phyloP scores from a whole-genome alignment of 2,329 filamentous ascomycete genomes.

The Alternaria sp. region DNA sequence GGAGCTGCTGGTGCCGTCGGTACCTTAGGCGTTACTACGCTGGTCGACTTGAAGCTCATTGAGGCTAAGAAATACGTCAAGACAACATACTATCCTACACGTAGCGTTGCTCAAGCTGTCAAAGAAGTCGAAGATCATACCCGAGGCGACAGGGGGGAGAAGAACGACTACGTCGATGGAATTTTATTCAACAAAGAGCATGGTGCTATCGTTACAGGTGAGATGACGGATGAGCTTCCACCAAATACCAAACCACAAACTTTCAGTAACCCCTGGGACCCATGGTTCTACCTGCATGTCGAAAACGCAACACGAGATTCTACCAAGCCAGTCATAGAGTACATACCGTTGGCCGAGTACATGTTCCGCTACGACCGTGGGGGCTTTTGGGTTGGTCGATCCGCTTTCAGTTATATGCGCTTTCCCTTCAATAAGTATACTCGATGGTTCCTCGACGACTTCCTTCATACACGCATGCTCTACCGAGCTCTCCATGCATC shows the following conservation, averaged over 20 bases:
- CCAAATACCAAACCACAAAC: conserved; percentile 39
- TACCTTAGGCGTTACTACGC: conserved; percentile 71
- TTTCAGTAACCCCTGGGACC: conserved; percentile 57
- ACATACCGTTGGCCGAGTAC: conserved; percentile 70
- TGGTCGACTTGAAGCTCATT: conserved; percentile 59
- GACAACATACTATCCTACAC: conserved; percentile 57
- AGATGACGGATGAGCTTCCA: conserved; percentile 51
- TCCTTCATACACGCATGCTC: conserved; percentile 70
- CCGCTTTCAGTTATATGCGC: conserved; percentile 70
- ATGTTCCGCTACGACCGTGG: conserved; percentile 76
- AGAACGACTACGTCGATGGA: conserved; percentile 59
- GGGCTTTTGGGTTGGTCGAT: conserved; percentile 71
- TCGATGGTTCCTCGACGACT: conserved; percentile 67
- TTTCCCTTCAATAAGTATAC: conserved; percentile 71
- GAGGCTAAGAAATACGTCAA: conserved; percentile 59
- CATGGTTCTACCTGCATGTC: conserved; percentile 62
- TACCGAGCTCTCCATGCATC: conserved; percentile 71
- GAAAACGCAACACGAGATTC: conserved; percentile 50
- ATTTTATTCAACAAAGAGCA: conserved; percentile 57
- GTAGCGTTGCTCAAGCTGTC: conserved; percentile 54
- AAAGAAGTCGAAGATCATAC: conserved; percentile 51
- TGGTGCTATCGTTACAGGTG: conserved; percentile 56
- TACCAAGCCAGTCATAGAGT: conserved; percentile 56
- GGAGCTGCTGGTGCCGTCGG: conserved; percentile 72
- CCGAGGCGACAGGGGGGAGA: conserved; percentile 42